Evolutionary conservation across 768 basidiomycete species (phyloP).

Genomic region (Termitomyces sp.): DNA sequence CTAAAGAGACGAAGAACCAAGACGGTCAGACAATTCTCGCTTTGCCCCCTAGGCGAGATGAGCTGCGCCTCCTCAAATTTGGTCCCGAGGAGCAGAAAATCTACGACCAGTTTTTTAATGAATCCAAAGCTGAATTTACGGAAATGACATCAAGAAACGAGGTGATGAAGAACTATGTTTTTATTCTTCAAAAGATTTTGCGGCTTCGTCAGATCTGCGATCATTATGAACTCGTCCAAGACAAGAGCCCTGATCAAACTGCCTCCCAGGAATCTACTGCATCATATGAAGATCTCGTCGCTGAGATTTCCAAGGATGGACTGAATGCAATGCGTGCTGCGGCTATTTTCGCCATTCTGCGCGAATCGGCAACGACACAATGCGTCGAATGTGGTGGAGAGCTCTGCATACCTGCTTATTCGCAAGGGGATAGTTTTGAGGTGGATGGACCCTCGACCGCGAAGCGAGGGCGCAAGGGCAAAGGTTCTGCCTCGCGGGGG

Average conservation of each 20-base stretch:
- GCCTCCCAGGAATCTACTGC: slow-evolving; percentile 38
- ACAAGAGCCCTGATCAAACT: slow-evolving; percentile 47
- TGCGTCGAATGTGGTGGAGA: slow-evolving; percentile 87
- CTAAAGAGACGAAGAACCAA: slow-evolving; percentile 81
- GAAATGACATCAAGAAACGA: slow-evolving; percentile 84
- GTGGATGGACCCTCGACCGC: slow-evolving; percentile 42
- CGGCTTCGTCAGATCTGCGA: slow-evolving; percentile 97
- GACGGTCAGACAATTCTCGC: slow-evolving; percentile 84
- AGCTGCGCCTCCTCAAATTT: slow-evolving; percentile 81
- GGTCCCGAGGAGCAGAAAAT: slow-evolving; percentile 76
- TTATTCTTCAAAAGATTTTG: slow-evolving; percentile 93
- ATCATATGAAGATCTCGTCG: slow-evolving; percentile 76
- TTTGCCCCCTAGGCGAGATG: slow-evolving; percentile 87
- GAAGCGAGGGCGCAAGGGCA: slow-evolving; percentile 44
- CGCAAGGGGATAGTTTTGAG: slow-evolving; percentile 44
- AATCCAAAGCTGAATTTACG: slow-evolving; percentile 89
- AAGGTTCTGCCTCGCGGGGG: slow-evolving; percentile 53
- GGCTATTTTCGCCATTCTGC: slow-evolving; percentile 80
- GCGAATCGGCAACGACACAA: slow-evolving; percentile 82
- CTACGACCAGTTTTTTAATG: slow-evolving; percentile 84
- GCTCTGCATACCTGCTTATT: slow-evolving; percentile 51
- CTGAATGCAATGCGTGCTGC: slow-evolving; percentile 69
- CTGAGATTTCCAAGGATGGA: slow-evolving; percentile 73
- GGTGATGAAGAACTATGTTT: slow-evolving; percentile 98
- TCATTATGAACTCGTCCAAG: slow-evolving; percentile 85